Evolutionary conservation across 495 filamentous ascomycete genomes (phyloP).

Genomic region (Acidiella bohemica): DNA sequence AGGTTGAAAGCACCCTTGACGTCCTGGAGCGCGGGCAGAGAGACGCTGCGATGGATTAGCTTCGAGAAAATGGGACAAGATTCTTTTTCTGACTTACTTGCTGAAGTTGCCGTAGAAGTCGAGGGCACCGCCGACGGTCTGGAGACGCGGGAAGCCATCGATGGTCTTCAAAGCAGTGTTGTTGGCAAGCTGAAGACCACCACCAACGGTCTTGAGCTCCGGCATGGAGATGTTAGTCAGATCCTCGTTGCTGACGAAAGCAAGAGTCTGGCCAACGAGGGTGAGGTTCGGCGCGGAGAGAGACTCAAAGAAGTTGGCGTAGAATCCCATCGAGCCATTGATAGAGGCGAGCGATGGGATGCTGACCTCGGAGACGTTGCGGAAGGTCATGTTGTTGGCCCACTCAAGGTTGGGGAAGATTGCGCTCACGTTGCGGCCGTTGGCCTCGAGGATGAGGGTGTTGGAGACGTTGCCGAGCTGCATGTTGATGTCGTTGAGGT

Average conservation of each 20-base stretch:
- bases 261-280: slow-evolving; percentile 47
- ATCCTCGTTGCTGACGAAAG: slow-evolving; percentile 63
- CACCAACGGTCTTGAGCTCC: slow-evolving; percentile 50
- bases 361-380: slow-evolving; percentile 60
- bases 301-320: slow-evolving; percentile 56
- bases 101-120: slow-evolving; percentile 79
- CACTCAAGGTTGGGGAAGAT: slow-evolving; percentile 60
- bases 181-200: slow-evolving; percentile 72
- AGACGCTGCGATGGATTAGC: slow-evolving; percentile 40
- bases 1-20: slow-evolving; percentile 83
- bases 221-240: slow-evolving; percentile 69
- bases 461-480: slow-evolving; percentile 55
- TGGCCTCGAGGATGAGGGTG: slow-evolving; percentile 47
- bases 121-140: slow-evolving; percentile 67
- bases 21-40: slow-evolving; percentile 52
- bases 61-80: not conserved
- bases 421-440: slow-evolving; percentile 39
- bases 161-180: slow-evolving; percentile 60
- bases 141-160: slow-evolving; percentile 50
- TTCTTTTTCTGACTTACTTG: slow-evolving; percentile 43
- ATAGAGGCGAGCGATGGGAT: slow-evolving; percentile 66
- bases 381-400: slow-evolving; percentile 75
- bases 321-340: slow-evolving; percentile 71
- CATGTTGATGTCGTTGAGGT: slow-evolving; percentile 32
- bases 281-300: slow-evolving; percentile 73